These are phyloP conservation scores for Phyllosticta paracitricarpa DNA, from an alignment of 2,329 filamentous ascomycete species.

Conservation along the genomic window DNA sequence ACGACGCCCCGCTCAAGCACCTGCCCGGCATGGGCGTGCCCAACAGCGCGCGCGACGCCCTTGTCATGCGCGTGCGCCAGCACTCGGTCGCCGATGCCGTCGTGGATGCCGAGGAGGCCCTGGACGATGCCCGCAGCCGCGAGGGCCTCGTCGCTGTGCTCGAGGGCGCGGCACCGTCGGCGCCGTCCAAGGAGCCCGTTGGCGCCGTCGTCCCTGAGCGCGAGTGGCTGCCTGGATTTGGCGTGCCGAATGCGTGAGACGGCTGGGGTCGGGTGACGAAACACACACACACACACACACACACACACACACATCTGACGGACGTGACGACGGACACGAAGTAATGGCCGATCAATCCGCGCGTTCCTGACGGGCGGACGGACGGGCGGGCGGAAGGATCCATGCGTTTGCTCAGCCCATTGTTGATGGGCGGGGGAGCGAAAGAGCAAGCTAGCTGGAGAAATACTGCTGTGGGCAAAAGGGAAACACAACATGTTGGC, in stretches of 20 bases:
- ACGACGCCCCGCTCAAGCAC: constrained; percentile 1
- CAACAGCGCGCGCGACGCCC: neutral
- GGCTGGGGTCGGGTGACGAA: neutral
- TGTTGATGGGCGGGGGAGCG: no score
- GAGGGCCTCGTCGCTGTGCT: neutral
- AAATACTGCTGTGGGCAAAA: no score
- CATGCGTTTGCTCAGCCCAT: no score
- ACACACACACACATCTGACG: neutral
- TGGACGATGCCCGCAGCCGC: neutral
- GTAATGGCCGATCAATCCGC: no score
- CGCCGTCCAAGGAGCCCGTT: neutral
- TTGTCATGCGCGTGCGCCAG: neutral
- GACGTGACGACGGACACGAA: neutral
- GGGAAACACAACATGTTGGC: no score
- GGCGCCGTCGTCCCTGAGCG: neutral
- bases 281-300: neutral
- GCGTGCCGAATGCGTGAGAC: neutral
- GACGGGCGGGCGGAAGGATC: no score
- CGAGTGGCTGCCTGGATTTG: neutral
- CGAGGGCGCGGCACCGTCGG: neutral
- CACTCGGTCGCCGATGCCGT: neutral
- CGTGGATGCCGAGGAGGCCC: neutral
- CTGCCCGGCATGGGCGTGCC: constrained; percentile 8
- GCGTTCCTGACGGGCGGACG: no score
- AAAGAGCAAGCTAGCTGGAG: no score